Conservation (phyloP, 2,329 filamentous ascomycete species). For the Polytolypa hystricis region DNA sequence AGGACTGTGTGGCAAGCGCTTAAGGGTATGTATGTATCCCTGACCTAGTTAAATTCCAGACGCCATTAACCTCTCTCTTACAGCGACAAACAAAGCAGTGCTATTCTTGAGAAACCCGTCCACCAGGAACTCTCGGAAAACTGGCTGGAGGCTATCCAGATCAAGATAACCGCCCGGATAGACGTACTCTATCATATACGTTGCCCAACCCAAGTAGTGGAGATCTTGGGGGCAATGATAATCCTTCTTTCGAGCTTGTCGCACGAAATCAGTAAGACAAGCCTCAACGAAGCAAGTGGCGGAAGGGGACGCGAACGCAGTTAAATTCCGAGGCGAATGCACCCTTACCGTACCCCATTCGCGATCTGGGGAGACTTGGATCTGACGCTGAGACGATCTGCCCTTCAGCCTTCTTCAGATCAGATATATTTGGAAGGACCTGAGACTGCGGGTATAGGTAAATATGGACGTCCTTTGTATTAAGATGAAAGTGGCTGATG, state of each 20-base stretch:
- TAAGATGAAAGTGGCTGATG: slow-evolving; percentile 9
- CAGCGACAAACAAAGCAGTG: slow-evolving; percentile 7
- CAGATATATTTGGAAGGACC: slow-evolving; percentile 9
- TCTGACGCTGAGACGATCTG: slow-evolving; percentile 10
- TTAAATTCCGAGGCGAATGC: slow-evolving; percentile 6
- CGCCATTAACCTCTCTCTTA: slow-evolving; percentile 5
- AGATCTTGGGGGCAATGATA: background rate
- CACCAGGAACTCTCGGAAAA: slow-evolving; percentile 6
- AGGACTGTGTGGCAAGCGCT: no score
- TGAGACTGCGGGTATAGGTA: slow-evolving; percentile 7
- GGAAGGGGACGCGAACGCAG: slow-evolving; percentile 9
- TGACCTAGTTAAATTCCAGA: no score
- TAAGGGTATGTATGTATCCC: no score
- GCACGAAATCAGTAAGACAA: slow-evolving; percentile 7
- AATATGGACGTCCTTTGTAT: slow-evolving; percentile 5
- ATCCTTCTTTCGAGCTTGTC: slow-evolving; percentile 3
- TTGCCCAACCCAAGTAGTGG: slow-evolving; percentile 7
- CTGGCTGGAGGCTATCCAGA: slow-evolving; percentile 1
- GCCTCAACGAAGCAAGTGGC: slow-evolving; percentile 7
- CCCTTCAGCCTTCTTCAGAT: slow-evolving; percentile 1
- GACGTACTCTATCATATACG: slow-evolving; percentile 9
- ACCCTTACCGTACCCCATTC: slow-evolving; percentile 8
- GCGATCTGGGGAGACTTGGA: slow-evolving; percentile 3
- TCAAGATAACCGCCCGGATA: slow-evolving; percentile 6
- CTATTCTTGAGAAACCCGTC: slow-evolving; percentile 5